Base-by-base conservation (phyloP, 768 basidiomycete genomes). In the Chlorophyllum brunneum region DNA sequence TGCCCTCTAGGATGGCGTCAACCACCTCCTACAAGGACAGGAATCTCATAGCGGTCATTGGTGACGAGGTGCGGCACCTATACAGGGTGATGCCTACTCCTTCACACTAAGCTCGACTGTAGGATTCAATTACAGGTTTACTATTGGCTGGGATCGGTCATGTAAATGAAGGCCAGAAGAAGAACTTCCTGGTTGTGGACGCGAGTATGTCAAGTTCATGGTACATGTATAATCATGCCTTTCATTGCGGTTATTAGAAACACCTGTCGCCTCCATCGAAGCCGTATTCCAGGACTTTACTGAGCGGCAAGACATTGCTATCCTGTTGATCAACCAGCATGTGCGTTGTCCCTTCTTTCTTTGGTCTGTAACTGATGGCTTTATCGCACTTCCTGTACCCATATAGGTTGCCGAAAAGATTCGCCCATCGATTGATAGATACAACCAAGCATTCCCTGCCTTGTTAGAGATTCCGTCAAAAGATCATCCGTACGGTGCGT, bases 41-140 rank as follows among this genome's bases (percentile, higher is more conserved):
- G 50, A 88, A 79, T 55, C 73, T 98, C 36, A 80, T 99, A 36
- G 95, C 97, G 29, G 92, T 95, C 65, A 98, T 99, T 59, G 97
- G 95, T 34, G 97, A 98, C 68, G 97, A 99, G 76, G 95, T 95
- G 58, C 50, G 73, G n/a, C 20, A 13, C 20, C n/a, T 29, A 15
- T 27, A 22, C 26, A 45, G 34, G 18, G 37, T 52, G 38, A 22
- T 15, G 9, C 43, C 36, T 15, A 27, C 7, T 38, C n/a, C 45
- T 45, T 29, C 18, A 31, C 62, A 36, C 61, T 41, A 40, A 41
- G 50, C 31, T 49, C 57, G 48, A 33, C 30, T 13, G 37, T 56
- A 99, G 95, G 97, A 99, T 73, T 92, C 95, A 3, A 91, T 98
- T 56, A 98, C 97, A 0, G 97, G 97, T 36, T 79, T 98, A 13